Evolutionary conservation across 768 basidiomycete genomes (phyloP), one percentile per base, ranked within the genome.

Genomic region (Tricholoma terreum): DNA sequence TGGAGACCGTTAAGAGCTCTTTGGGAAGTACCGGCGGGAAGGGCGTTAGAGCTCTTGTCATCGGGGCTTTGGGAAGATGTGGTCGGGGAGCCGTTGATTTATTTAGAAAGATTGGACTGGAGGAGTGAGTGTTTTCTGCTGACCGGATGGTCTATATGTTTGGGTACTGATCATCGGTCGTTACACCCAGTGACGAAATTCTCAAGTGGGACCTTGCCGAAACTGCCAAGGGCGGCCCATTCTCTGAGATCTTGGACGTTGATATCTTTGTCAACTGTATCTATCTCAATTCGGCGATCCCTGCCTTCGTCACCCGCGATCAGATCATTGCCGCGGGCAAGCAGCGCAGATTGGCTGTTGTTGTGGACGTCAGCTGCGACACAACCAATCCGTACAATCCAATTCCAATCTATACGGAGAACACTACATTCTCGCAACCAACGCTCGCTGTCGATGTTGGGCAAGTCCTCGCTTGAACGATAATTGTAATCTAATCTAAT

Each of bases 221-320:
- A 77, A 99, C 97, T 6, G 90, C 89, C 65, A 95, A 94, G 76
- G 95, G 95, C 30, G 97, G 97, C 2, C 97, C 97, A 0, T 98
- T 98, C 79, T 73, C 83, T 46, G 96, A 98, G 77, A 93, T 99
- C 58, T 82, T 98, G 27, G 92, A 93, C 61, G 96, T 94, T 61
- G 96, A 99, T 75, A 86, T 99, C 65, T 98, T 99, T 67, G 85
- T 98, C 80, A 99, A 99, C 78, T 98, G 97, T 81, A 99, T 99
- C 71, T 98, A 98, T 73, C 87, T 99, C 51, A 86, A 85, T n/a
- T 84, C 86, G 15, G 70, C 79, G 58, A 94, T 96, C 54, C 92
- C 93, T 0, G 76, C 86, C n/a, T 98, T 98, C 72, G 58, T 97
- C 49, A 86, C 86, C 4, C 70, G 75, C 24, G 84, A 89, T 42